Base-by-base conservation (phyloP, 2,329 filamentous ascomycete species). In the Pyrenochaeta sp. region DNA sequence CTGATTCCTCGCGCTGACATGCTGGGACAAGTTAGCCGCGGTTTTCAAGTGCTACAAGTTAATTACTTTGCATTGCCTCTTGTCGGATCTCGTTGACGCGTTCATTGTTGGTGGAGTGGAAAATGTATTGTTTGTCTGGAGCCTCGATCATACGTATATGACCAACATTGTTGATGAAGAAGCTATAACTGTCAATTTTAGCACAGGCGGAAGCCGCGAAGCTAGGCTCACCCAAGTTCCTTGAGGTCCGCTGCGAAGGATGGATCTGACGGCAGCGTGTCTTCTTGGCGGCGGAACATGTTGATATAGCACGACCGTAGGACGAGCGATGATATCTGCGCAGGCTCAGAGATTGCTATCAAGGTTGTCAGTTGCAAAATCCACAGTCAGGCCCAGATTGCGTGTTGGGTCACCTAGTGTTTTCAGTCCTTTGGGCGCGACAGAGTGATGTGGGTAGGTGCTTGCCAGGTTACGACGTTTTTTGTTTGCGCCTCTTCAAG, bases 221-320 rank as follows among this genome's bases (percentile, higher is more conserved):
- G 32, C 5, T 10, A 44, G 5, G 70, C 83, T 68, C 80, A 94
- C 90, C 92, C 93, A 3, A 98, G 86, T 52, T 85, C 80, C 57
- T 86, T 80, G 28, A 98, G 81, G 67, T 91, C 82, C 0, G 83
- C 78, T 10, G 88, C 84, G 72, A 90, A 96, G 12, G 81, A 72
- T 0, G 87, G 84, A 70, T 97, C 75, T 5, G 68, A 54, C n/a
- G 91, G 91, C 2, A 96, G 86, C 65, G 87, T 85, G 8, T 84
- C 83, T 79, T 86, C 86, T 39, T 83, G 82, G 54, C 90, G 90
- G 50, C 89, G 87, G 73, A 95, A 97, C 93, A 97, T 95, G 39
- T n/a, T 39, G 36, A n/a, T n/a, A 19, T 19, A 19, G 12, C 7
- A 15, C 12, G 12, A 36, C 12, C 3, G 32, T 15, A 13, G 12